phyloP scores from a whole-genome alignment of 1,139 yeast genomes.

The Yamadazyma atlantica region DNA sequence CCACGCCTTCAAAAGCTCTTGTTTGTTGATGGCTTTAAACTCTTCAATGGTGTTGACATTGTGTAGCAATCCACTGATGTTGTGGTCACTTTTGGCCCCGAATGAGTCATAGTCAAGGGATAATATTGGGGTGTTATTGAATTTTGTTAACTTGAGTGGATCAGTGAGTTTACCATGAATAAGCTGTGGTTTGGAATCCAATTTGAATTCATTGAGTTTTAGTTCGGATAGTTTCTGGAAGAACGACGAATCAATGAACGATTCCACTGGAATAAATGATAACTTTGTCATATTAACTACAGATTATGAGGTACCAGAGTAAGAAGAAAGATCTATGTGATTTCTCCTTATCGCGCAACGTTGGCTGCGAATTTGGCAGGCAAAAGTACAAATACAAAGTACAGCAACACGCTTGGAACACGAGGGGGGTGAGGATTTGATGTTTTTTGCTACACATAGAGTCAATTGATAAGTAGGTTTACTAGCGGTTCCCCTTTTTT shows the following conservation, averaged over 20 bases:
- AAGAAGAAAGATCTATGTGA: neutral
- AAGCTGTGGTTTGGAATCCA: conserved; percentile 48
- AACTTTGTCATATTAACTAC: conserved; percentile 14
- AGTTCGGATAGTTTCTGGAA: conserved; percentile 68
- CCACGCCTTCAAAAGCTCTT: conserved; percentile 48
- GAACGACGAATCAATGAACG: conserved; percentile 84
- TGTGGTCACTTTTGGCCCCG: conserved; percentile 16
- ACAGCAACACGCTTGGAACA: too few relatives aligned
- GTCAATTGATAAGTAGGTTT: neutral
- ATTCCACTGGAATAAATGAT: conserved; percentile 56
- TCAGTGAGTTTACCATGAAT: conserved; percentile 39
- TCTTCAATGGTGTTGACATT: conserved; percentile 86
- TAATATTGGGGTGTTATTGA: conserved; percentile 42
- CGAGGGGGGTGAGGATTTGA: too few relatives aligned
- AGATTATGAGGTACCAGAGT: neutral
- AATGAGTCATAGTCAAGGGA: conserved; percentile 45
- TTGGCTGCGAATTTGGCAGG: conserved; percentile 2
- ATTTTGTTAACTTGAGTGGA: conserved; percentile 33
- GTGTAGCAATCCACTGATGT: conserved; percentile 38
- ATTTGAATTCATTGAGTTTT: conserved; percentile 66
- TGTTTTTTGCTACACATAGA: too few relatives aligned
- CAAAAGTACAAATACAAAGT: too few relatives aligned
- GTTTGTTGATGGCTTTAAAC: conserved; percentile 69
- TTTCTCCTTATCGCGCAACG: neutral
- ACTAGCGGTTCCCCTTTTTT: neutral